Evolutionary conservation across 192 early-diverging fungal species (phyloP).

Genomic region (Entrophospora sp.): DNA sequence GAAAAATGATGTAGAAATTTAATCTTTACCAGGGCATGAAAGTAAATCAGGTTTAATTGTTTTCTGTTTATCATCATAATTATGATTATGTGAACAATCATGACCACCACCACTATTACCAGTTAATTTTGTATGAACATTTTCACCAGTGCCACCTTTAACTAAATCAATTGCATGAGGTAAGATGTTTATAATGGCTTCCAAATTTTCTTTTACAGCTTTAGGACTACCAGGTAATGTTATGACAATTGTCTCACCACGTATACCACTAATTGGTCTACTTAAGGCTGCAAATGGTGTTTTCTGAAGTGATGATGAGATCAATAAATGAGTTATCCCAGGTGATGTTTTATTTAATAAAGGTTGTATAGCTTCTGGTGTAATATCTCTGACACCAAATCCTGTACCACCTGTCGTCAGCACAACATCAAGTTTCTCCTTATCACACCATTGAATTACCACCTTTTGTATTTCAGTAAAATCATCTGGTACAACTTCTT

Average conservation of each 20-base stretch:
- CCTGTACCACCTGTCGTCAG: conserved; percentile 91
- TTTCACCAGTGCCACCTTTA: conserved; percentile 48
- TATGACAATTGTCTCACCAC: conserved; percentile 55
- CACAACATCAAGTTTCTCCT: conserved; percentile 51
- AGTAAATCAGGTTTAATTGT: conserved; percentile 22
- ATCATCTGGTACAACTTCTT: conserved; percentile 45
- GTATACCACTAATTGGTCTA: conserved; percentile 62
- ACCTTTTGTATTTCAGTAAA: conserved; percentile 37
- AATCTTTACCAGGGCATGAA: conserved; percentile 26
- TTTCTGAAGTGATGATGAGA: conserved; percentile 62
- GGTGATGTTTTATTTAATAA: conserved; percentile 60
- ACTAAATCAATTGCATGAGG: conserved; percentile 76
- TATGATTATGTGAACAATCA: conserved; percentile 27
- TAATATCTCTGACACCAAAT: conserved; percentile 74
- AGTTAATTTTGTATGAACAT: conserved; percentile 45
- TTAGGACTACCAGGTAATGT: conserved; percentile 88
- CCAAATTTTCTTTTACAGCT: conserved; percentile 76
- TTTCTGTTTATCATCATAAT: conserved; percentile 34
- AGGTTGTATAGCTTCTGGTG: conserved; percentile 75
- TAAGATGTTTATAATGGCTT: conserved; percentile 60
- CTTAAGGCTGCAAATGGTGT: conserved; percentile 89
- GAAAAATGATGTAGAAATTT: neutral
- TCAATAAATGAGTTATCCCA: conserved; percentile 72
- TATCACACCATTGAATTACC: conserved; percentile 43
- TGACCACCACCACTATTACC: conserved; percentile 10